phyloP scores from a whole-genome alignment of 179 eudicot genomes.

The Spinacia oleracea region DNA sequence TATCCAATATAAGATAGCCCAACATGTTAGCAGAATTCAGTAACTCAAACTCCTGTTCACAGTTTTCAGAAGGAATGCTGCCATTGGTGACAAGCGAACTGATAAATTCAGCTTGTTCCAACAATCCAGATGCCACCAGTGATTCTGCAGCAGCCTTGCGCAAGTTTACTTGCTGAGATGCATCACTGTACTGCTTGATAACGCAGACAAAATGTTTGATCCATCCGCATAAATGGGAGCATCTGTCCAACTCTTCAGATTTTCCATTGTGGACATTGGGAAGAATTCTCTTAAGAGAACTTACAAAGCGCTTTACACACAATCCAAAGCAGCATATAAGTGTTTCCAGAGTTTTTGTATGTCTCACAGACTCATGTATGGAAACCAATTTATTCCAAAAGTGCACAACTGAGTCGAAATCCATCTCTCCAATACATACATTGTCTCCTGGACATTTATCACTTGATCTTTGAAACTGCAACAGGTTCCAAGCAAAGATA shows the following conservation, averaged over 20 bases:
- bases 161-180: conserved; percentile 78
- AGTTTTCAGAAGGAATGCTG: conserved; percentile 36
- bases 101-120: conserved; percentile 61
- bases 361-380: conserved; percentile 58
- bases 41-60: conserved; percentile 29
- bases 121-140: conserved; percentile 75
- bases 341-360: conserved; percentile 63
- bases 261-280: conserved; percentile 23
- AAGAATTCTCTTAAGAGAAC: conserved; percentile 35
- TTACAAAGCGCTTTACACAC: conserved; percentile 61
- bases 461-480: conserved; percentile 40
- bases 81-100: conserved; percentile 41
- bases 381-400: conserved; percentile 76
- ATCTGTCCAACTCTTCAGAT: conserved; percentile 33
- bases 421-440: conserved; percentile 59
- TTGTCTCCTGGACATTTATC: conserved; percentile 23
- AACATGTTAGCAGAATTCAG: conserved; percentile 41
- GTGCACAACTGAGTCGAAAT: conserved; percentile 45
- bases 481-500: conserved; percentile 71
- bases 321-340: conserved; percentile 84
- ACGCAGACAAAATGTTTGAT: conserved; percentile 54
- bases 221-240: conserved; percentile 44
- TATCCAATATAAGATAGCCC: conserved; percentile 51
- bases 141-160: conserved; percentile 93
- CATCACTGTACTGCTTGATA: conserved; percentile 55